Conservation (phyloP, 169 alveolate genomes). For the Cryptosporidium ubiquitum region DNA sequence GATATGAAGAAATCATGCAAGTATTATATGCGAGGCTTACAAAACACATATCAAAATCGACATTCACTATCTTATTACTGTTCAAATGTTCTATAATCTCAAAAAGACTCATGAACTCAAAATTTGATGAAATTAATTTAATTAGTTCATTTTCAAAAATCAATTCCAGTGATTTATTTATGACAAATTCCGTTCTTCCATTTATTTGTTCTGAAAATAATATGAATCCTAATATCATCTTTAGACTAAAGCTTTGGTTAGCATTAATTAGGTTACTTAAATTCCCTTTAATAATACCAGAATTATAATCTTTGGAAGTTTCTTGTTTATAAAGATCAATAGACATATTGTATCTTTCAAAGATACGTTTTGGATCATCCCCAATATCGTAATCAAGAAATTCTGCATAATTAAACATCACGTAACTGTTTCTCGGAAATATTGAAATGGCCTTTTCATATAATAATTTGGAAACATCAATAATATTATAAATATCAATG, state of each 20-base stretch:
- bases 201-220: slow-evolving; percentile 18
- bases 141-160: slow-evolving; percentile 36
- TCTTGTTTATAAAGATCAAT: slow-evolving; percentile 19
- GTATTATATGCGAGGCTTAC: slow-evolving; percentile 19
- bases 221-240: slow-evolving; percentile 47
- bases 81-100: not conserved
- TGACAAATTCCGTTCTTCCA: slow-evolving; percentile 22
- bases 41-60: slow-evolving; percentile 25
- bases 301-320: not conserved
- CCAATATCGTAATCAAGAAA: slow-evolving; percentile 67
- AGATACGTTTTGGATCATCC: slow-evolving; percentile 1
- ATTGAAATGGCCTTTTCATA: slow-evolving; percentile 58
- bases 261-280: not conserved
- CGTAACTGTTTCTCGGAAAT: slow-evolving; percentile 26
- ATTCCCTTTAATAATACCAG: not conserved
- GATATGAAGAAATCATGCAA: slow-evolving; percentile 66
- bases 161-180: not conserved
- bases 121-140: slow-evolving; percentile 1
- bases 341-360: slow-evolving; percentile 21
- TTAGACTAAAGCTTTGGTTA: slow-evolving; percentile 5
- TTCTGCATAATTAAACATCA: slow-evolving; percentile 58
- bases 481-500: slow-evolving; percentile 39
- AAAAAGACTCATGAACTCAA: not conserved
- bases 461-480: slow-evolving; percentile 34
- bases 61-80: slow-evolving; percentile 7